Conservation (phyloP, 1,139 yeast genomes). For the Hyphopichia fennica region DNA sequence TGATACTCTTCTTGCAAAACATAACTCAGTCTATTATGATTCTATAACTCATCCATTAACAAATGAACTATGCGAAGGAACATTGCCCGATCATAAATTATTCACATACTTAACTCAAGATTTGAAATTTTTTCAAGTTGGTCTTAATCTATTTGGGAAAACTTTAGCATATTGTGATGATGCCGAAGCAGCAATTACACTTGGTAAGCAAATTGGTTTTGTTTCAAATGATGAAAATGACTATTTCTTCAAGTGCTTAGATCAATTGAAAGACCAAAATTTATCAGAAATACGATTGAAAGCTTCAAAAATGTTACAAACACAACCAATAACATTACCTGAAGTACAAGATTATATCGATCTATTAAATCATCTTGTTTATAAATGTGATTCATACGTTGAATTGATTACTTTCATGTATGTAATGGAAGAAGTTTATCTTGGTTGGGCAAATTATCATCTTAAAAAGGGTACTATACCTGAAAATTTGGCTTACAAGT, state of each 20-base stretch:
- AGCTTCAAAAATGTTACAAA: slow-evolving; percentile 20
- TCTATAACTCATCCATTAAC: slow-evolving; percentile 47
- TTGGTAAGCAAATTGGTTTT: slow-evolving; percentile 55
- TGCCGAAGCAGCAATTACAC: slow-evolving; percentile 29
- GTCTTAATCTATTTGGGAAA: slow-evolving; percentile 45
- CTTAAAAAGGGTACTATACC: slow-evolving; percentile 18
- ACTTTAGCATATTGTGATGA: slow-evolving; percentile 46
- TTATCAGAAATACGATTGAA: slow-evolving; percentile 13
- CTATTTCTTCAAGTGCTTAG: slow-evolving; percentile 40
- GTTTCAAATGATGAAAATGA: slow-evolving; percentile 49
- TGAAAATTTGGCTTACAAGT: slow-evolving; percentile 38
- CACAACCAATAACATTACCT: slow-evolving; percentile 18
- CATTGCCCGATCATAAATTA: slow-evolving; percentile 39
- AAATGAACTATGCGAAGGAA: slow-evolving; percentile 47
- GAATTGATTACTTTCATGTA: slow-evolving; percentile 47
- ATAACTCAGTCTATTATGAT: slow-evolving; percentile 10
- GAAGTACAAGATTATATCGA: slow-evolving; percentile 40
- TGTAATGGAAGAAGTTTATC: slow-evolving; percentile 51
- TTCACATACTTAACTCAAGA: slow-evolving; percentile 51
- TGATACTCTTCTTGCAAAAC: background rate
- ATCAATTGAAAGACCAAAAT: slow-evolving; percentile 21
- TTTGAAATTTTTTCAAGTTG: slow-evolving; percentile 44
- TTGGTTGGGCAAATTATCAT: slow-evolving; percentile 50
- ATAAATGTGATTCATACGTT: slow-evolving; percentile 32
- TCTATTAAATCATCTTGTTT: slow-evolving; percentile 28